phyloP scores from a whole-genome alignment of 768 basidiomycete genomes.

The Leucocoprinus sp. region DNA sequence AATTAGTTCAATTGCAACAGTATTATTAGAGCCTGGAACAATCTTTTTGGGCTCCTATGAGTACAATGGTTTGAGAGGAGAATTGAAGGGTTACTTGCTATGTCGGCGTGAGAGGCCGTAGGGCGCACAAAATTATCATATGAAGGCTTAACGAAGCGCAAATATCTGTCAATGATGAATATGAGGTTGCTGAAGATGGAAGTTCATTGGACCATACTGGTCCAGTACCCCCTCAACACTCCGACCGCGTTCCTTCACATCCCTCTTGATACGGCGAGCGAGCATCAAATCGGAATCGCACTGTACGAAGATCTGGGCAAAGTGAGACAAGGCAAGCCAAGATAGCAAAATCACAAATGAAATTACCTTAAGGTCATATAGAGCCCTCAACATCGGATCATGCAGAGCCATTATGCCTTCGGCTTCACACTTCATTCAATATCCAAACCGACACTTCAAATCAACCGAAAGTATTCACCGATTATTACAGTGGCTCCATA shows the following conservation, averaged over 20 bases:
- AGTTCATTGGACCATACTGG: constrained; percentile 45
- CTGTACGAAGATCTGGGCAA: constrained; percentile 71
- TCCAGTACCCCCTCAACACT: constrained; percentile 82
- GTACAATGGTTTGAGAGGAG: background rate
- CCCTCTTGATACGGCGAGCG: constrained; percentile 82
- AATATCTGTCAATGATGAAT: constrained; percentile 46
- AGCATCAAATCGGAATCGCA: constrained; percentile 97
- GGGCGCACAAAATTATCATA: constrained; percentile 93
- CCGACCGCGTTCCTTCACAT: constrained; percentile 81
- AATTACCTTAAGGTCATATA: constrained; percentile 87
- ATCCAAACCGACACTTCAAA: background rate
- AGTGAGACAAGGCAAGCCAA: background rate
- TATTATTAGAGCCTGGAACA: constrained; percentile 88
- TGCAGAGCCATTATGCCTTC: constrained; percentile 92
- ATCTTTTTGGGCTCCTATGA: constrained; percentile 47
- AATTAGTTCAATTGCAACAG: constrained; percentile 88
- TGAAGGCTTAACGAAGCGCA: constrained; percentile 91
- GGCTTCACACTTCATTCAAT: constrained; percentile 29
- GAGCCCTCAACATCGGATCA: constrained; percentile 63
- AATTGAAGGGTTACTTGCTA: constrained; percentile 41
- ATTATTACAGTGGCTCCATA: constrained; percentile 94
- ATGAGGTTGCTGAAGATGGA: too few relatives aligned
- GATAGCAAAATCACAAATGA: background rate
- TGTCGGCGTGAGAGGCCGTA: constrained; percentile 80
- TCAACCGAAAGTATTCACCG: constrained; percentile 34